Evolutionary conservation across 257 asterid species (phyloP), one percentile per base, ranked within the genome.

Genomic region (Solanum infundibuliforme): DNA sequence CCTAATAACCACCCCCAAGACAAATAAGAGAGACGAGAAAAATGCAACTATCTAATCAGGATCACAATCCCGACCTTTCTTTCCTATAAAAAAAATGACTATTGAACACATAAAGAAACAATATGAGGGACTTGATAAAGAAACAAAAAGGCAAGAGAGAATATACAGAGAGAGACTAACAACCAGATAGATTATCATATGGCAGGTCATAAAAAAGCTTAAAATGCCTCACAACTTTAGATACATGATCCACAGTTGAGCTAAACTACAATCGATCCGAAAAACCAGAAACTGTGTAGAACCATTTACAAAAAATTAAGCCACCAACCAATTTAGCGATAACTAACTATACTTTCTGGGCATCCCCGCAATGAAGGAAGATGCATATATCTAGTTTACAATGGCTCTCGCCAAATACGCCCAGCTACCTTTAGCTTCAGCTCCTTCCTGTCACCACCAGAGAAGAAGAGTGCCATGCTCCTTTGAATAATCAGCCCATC

Each of bases 401-500:
- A 65, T 84, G 77, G 55, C 73, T 68, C 74, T 88, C 88, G 87
- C 92, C 92, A 91, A 27, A 89, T 89, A 9, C 90, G 91, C 39
- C 90, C 92, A 52, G 91, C 75, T 48, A 91, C 79, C 84, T 83
- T 87, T 12, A 91, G 90, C 89, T 89, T 91, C 69, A 89, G 86
- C 92, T 89, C 92, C 88, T 81, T 81, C 87, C 84, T 81, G 66
- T 88, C 89, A 25, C 91, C 89, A 2, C 90, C 92, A 10, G 90
- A 89, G 83, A 89, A 91, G 36, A 84, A 89, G 43, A 91, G 84
- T 21, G 91, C 91, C 92, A 91, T 46, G 75, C 84, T 88, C 84
- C 91, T 87, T n/a, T 88, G 90, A 62, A 91, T 91, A 43, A 89
- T 84, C 23, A 89, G 87, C 7, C 93, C 93, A 41, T 91, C 93